Base-by-base conservation (phyloP, 1,284 basidiomycete genomes). In the Sporisorium reilianum region DNA sequence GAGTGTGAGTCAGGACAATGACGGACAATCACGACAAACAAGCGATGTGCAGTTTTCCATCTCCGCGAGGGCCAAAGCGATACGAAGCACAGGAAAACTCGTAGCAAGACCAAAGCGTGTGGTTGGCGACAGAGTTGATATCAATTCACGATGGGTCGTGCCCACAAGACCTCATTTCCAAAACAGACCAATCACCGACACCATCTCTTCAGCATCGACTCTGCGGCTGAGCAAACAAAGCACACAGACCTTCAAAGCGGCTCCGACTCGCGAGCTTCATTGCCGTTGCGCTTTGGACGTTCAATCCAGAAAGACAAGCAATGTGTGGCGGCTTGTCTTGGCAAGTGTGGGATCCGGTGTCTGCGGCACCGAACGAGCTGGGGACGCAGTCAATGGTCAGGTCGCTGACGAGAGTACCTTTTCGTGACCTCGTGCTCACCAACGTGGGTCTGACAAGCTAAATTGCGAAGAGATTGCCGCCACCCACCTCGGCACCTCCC, bases 141-240 rank as follows among this genome's bases (percentile, higher is more conserved):
- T 41, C 36, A 2, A 8, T 18, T 5, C n/a, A 41, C 16, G 3
- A 38, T 10, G 38, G 38, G 38, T 41, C 38, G 38, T 41, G 38
- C n/a, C 38, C 3, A 2, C n/a, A 6, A 20, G 9, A n/a, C 38
- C n/a, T 20, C 38, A 20, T 20, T 20, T 41, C n/a, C n/a, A n/a
- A 9, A 41, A 16, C 36, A 18, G 12, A 16, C 4, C 36, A 3
- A 2, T 18, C 16, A 18, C 36, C 2, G 26, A 26, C 45, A 14
- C 12, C 18, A 28, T 25, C 45, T 30, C 3, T 3, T 5, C 25
- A 46, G 18, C 45, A 14, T 1, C 26, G 16, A 9, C 9, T 30
- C 25, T 20, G 46, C 46, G 18, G 28, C n/a, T 30, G 26, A 48
- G 46, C 46, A 48, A 48, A 48, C 26, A 48, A 48, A 46, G 36